These are phyloP conservation scores for Ophiostoma triangulosporum DNA, from an alignment of 2,329 filamentous ascomycete species.

Conservation along the genomic window DNA sequence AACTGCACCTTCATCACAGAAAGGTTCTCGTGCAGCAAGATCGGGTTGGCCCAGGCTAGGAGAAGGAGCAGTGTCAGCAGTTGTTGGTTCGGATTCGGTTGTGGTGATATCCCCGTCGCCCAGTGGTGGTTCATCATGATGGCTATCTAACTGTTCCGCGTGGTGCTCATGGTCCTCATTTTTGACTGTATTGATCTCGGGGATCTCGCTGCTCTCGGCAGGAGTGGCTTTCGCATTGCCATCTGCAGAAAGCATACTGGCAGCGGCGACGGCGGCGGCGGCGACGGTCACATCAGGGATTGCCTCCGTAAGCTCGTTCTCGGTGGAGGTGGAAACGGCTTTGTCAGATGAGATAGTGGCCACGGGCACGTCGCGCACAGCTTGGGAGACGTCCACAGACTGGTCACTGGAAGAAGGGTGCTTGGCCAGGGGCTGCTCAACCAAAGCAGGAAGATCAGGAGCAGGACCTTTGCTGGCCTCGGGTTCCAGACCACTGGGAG, in stretches of 20 bases:
- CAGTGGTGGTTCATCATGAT: background rate
- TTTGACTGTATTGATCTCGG: background rate
- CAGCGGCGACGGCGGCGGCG: background rate
- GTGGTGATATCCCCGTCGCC: background rate
- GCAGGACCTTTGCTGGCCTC: background rate
- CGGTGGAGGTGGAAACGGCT: background rate
- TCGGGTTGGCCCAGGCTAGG: background rate
- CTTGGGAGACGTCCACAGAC: background rate
- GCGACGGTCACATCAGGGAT: background rate
- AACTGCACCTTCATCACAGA: background rate
- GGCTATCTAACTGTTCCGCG: background rate
- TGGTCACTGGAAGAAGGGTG: background rate
- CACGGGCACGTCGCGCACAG: background rate
- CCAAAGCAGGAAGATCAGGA: background rate
- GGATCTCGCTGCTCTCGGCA: background rate
- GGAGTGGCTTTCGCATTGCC: background rate
- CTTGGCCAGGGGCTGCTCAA: background rate
- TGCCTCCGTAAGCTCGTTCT: background rate
- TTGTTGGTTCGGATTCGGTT: background rate
- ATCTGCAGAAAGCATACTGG: background rate
- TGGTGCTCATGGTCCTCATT: background rate
- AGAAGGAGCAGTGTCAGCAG: constrained; percentile 1
- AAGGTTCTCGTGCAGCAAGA: constrained; percentile 1
- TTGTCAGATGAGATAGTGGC: background rate
- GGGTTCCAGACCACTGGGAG: no score